These are phyloP conservation scores for Saccharomyces hybrid DNA, from an alignment of 1,139 yeast species.

Conservation along the genomic window DNA sequence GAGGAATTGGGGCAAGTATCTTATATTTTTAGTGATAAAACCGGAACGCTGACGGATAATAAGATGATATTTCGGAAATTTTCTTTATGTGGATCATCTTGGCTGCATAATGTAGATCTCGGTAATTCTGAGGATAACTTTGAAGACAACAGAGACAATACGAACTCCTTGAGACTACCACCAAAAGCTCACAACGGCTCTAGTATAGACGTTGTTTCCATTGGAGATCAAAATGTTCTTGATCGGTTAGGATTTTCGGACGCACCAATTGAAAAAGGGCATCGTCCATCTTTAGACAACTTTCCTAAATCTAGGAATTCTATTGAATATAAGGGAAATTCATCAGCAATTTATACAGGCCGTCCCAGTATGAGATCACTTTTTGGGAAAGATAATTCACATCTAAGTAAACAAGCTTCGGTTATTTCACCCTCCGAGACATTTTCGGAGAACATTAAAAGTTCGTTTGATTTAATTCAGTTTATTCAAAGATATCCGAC, in stretches of 20 bases:
- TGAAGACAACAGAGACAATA: constrained; percentile 7
- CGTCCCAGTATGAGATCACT: constrained; percentile 47
- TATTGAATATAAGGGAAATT: constrained; percentile 35
- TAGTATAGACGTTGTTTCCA: constrained; percentile 19
- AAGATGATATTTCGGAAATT: constrained; percentile 79
- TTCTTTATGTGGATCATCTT: constrained; percentile 78
- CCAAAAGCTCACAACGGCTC: constrained; percentile 7
- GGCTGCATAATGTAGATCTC: constrained; percentile 69
- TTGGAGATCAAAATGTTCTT: constrained; percentile 13
- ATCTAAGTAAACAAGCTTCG: constrained; percentile 39
- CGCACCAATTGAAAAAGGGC: constrained; percentile 1
- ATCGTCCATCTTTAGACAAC: neutral
- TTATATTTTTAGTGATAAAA: constrained; percentile 89
- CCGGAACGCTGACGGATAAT: constrained; percentile 93
- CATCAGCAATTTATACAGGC: constrained; percentile 37
- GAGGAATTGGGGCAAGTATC: constrained; percentile 97
- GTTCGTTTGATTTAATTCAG: constrained; percentile 56
- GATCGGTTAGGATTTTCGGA: constrained; percentile 7
- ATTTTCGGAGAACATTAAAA: constrained; percentile 30
- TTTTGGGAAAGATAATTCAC: constrained; percentile 16
- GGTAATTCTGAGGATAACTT: constrained; percentile 7
- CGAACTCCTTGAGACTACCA: constrained; percentile 5
- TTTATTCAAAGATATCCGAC: constrained; percentile 69
- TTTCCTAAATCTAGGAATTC: constrained; percentile 23
- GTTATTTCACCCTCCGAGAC: neutral